phyloP scores from a whole-genome alignment of 768 basidiomycete species.

The Botryobasidium botryosum region DNA sequence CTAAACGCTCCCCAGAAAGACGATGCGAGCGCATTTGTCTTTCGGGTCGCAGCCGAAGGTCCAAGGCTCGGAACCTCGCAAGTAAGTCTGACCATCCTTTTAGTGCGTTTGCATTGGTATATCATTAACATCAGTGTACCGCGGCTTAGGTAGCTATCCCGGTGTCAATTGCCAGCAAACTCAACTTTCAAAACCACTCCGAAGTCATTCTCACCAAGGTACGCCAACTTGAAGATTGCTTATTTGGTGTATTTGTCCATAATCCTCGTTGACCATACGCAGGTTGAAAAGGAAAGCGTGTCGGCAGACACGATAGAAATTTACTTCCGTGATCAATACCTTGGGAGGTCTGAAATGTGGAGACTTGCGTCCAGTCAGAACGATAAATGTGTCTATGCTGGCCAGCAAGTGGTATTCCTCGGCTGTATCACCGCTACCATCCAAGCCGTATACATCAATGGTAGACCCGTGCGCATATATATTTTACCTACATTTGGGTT shows the following conservation, averaged over 20 bases:
- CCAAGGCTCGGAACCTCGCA: neutral
- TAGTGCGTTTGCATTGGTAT: neutral
- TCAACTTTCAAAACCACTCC: conserved; percentile 49
- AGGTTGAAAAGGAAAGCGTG: conserved; percentile 52
- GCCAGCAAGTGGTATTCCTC: conserved; percentile 75
- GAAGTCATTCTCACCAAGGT: conserved; percentile 63
- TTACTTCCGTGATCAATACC: conserved; percentile 85
- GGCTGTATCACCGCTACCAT: conserved; percentile 73
- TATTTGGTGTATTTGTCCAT: conserved; percentile 13
- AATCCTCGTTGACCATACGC: neutral
- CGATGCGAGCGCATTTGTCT: conserved; percentile 20
- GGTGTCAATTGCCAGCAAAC: conserved; percentile 51
- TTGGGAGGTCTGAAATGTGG: conserved; percentile 97
- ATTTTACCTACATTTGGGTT: conserved; percentile 1
- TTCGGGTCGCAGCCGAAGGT: conserved; percentile 48
- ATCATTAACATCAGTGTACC: neutral
- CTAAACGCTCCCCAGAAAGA: conserved; percentile 26
- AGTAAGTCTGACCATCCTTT: conserved; percentile 30
- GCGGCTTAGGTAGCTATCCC: conserved; percentile 51
- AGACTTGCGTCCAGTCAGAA: conserved; percentile 67
- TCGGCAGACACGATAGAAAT: conserved; percentile 73
- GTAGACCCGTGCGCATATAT: conserved; percentile 39
- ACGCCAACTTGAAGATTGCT: neutral
- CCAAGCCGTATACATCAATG: conserved; percentile 53
- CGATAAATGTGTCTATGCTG: conserved; percentile 63